Base-by-base conservation (phyloP, 495 filamentous ascomycete genomes). In the Pyrenula massariospora region DNA sequence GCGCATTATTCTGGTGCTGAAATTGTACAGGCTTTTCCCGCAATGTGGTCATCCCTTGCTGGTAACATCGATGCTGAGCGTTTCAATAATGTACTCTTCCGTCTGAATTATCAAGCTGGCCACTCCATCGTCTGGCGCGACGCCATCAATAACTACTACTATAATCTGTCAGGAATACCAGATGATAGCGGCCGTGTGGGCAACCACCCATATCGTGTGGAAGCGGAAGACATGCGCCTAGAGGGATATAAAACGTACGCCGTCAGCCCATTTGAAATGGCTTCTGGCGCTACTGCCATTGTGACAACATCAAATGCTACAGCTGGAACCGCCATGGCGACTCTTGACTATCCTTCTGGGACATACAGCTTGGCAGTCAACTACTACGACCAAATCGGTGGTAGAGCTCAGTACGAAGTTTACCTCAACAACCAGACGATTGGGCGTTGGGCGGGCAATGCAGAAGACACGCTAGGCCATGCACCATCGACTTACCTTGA, bases 81-180 rank as follows among this genome's bases (percentile, higher is more conserved):
- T 49, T 88, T 73, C 70, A 67, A 82, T 0, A 68, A 86, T 50
- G 73, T 81, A 19, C 65, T 73, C 0, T 79, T 75, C 67, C 76
- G 77, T 0, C 73, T 84, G 3, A 68, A 69, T 5, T 88, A 83
- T 64, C 85, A 87, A 63, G 77, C 84, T 0, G 85, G 84, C 10
- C 85, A 88, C 68, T 73, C 84, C 0, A 73, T 86, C 52, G 78
- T 87, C 10, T 87, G 84, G 84, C 76, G 84, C 19, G 84, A 89
- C 60, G 72, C 78, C 10, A 77, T 89, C 63, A 75, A 63, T 57
- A 68, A 74, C 42, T 87, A 83, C 66, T 87, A 84, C 65, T 52
- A 70, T 58, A 82, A 77, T 62, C 63, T 80, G n/a, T 82, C 80
- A 0, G 68, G 73, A 2, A 84, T 87, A 50, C 59, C 78, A 0